Conservation (phyloP, 768 basidiomycete genomes). For the Tubosaeta sp. region DNA sequence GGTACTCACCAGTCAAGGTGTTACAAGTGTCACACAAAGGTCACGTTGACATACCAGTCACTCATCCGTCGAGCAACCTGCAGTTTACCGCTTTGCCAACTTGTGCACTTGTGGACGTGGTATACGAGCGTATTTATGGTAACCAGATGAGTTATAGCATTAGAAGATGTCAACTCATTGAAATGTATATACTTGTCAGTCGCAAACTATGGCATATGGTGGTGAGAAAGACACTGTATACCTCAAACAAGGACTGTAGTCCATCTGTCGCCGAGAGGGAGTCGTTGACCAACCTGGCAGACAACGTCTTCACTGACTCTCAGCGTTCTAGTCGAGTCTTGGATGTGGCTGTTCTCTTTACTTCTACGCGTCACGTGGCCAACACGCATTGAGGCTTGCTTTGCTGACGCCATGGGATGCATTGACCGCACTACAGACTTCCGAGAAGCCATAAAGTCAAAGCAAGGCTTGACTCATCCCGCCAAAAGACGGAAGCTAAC, state of each 20-base stretch:
- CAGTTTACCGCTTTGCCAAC: too few relatives aligned
- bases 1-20: conserved; percentile 18
- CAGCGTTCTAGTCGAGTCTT: conserved; percentile 17
- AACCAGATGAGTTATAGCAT: too few relatives aligned
- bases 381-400: background rate
- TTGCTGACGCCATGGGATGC: conserved; percentile 44
- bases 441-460: conserved; percentile 45
- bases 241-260: conserved; percentile 72
- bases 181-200: conserved; percentile 21
- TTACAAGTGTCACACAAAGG: conserved; percentile 9
- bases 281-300: conserved; percentile 3
- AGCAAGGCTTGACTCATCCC: conserved; percentile 39
- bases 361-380: conserved; percentile 21
- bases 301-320: conserved; percentile 13
- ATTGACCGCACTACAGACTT: conserved; percentile 63
- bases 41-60: conserved; percentile 7
- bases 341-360: background rate
- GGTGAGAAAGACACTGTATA: conserved; percentile 45
- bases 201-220: conserved; percentile 60
- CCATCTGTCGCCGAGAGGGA: conserved; percentile 33
- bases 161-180: too few relatives aligned
- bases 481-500: conserved; percentile 48
- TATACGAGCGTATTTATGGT: too few relatives aligned
- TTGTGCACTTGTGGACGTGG: too few relatives aligned
- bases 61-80: too few relatives aligned